A percentile compares a stretch with the other conserved stretches of the same genome.
Conservation (phyloP, 1,284 basidiomycete species). For the Albatrellus sp. region DNA sequence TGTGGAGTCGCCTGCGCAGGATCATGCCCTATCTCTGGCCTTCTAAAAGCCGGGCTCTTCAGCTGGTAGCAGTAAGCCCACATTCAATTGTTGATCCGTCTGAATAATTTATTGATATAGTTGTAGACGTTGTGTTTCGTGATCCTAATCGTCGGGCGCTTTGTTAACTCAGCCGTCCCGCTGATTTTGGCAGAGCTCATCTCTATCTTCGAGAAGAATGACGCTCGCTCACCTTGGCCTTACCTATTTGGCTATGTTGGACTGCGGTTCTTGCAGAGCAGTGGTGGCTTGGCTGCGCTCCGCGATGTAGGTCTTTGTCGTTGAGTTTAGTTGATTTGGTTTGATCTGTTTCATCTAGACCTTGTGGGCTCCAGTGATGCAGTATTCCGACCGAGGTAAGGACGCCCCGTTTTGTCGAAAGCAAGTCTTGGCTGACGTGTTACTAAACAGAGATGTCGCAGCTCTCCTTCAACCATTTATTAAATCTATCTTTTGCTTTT, state of each 20-base stretch:
- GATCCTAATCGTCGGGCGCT: constrained; percentile 61
- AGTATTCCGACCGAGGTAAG: constrained; percentile 62
- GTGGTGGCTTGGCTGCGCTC: constrained; percentile 58
- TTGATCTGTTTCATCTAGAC: constrained; percentile 22
- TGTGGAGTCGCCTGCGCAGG: constrained; percentile 43
- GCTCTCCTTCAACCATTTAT: constrained; percentile 66
- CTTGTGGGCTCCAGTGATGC: constrained; percentile 78
- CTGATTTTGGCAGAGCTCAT: constrained; percentile 63
- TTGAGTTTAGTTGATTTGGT: not conserved
- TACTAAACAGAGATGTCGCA: constrained; percentile 54
- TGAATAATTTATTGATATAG: constrained; percentile 5
- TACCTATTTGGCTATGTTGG: constrained; percentile 51
- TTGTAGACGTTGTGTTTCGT: constrained; percentile 48
- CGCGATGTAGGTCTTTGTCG: constrained; percentile 39
- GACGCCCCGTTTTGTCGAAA: not conserved
- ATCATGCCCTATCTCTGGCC: constrained; percentile 81
- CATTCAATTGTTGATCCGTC: constrained; percentile 5
- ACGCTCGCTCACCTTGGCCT: constrained; percentile 41
- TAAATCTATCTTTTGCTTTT: constrained; percentile 79
- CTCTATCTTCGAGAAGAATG: constrained; percentile 38
- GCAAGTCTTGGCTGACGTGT: not conserved
- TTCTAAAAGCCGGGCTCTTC: constrained; percentile 47
- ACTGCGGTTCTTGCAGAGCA: constrained; percentile 56
- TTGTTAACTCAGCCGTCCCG: constrained; percentile 67
- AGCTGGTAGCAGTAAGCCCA: constrained; percentile 52